A percentile compares a stretch with the other conserved stretches of the same genome.
Conservation (phyloP, 306 rosid species). For the Glycyrrhiza uralensis region DNA sequence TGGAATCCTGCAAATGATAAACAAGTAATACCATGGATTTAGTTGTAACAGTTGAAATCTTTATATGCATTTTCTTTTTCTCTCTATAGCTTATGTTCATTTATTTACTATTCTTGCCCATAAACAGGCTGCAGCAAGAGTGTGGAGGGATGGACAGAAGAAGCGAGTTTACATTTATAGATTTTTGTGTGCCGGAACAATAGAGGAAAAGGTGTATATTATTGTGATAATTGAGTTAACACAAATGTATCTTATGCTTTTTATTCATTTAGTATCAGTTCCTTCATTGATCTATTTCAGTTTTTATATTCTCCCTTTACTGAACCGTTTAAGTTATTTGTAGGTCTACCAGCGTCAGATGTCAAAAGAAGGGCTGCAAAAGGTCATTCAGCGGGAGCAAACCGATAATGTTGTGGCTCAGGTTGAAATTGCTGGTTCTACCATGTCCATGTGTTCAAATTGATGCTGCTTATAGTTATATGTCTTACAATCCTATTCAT, state of each 20-base stretch:
- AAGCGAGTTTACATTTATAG: slow-evolving; percentile 91
- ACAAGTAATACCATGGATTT: slow-evolving; percentile 54
- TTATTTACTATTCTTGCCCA: slow-evolving; percentile 25
- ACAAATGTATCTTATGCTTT: slow-evolving; percentile 5
- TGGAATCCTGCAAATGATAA: slow-evolving; percentile 99
- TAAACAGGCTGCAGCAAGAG: slow-evolving; percentile 95
- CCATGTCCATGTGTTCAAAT: slow-evolving; percentile 15
- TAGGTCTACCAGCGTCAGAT: slow-evolving; percentile 98
- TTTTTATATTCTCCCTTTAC: slow-evolving; percentile 7
- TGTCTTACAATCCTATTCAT: slow-evolving; percentile 16
- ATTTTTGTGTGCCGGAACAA: slow-evolving; percentile 91
- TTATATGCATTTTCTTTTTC: background rate
- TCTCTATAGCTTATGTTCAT: background rate
- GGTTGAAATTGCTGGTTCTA: slow-evolving; percentile 43
- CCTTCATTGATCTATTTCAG: slow-evolving; percentile 3
- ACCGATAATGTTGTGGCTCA: slow-evolving; percentile 50
- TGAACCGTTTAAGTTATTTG: slow-evolving; percentile 2
- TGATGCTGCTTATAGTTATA: slow-evolving; percentile 22
- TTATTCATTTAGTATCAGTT: slow-evolving; percentile 18
- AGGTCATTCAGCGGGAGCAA: slow-evolving; percentile 89
- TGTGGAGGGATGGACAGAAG: slow-evolving; percentile 99
- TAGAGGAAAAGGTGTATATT: slow-evolving; percentile 83
- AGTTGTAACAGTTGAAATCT: slow-evolving; percentile 8
- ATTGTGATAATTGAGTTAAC: slow-evolving; percentile 24
- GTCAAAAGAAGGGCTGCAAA: slow-evolving; percentile 98